These are phyloP conservation scores for Glomus cerebriforme DNA, from an alignment of 192 early-diverging fungal genomes.

Conservation along the genomic window DNA sequence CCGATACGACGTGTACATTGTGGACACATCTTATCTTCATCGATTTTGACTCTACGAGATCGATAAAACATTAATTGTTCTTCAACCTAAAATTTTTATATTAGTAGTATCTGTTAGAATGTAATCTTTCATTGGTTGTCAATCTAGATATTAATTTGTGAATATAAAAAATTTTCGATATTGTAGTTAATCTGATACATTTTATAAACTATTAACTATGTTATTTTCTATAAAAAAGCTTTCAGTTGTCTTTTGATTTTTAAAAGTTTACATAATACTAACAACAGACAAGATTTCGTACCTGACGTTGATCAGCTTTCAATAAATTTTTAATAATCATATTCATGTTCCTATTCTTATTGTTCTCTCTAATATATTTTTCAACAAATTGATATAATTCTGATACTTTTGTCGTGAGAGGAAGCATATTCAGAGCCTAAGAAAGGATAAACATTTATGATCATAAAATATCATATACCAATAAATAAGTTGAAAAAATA, in stretches of 20 bases:
- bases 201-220: too few relatives aligned
- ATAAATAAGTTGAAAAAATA: background rate
- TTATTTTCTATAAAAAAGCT: too few relatives aligned
- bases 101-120: too few relatives aligned
- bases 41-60: constrained; percentile 62
- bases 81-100: constrained; percentile 53
- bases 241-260: too few relatives aligned
- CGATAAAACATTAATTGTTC: constrained; percentile 63
- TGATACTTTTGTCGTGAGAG: constrained; percentile 39
- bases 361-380: constrained; percentile 62
- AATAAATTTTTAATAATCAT: constrained; percentile 71
- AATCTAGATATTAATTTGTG: too few relatives aligned
- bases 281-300: constrained; percentile 26
- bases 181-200: background rate
- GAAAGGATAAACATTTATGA: background rate
- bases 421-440: constrained; percentile 49
- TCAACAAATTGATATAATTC: constrained; percentile 62
- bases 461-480: background rate
- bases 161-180: too few relatives aligned
- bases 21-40: constrained; percentile 78
- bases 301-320: constrained; percentile 68
- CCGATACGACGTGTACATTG: constrained; percentile 66
- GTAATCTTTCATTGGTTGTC: too few relatives aligned
- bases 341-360: constrained; percentile 62
- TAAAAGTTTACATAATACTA: background rate